These are phyloP conservation scores for Chenopodium album DNA, from an alignment of 148 eudicot species.

Conservation along the genomic window DNA sequence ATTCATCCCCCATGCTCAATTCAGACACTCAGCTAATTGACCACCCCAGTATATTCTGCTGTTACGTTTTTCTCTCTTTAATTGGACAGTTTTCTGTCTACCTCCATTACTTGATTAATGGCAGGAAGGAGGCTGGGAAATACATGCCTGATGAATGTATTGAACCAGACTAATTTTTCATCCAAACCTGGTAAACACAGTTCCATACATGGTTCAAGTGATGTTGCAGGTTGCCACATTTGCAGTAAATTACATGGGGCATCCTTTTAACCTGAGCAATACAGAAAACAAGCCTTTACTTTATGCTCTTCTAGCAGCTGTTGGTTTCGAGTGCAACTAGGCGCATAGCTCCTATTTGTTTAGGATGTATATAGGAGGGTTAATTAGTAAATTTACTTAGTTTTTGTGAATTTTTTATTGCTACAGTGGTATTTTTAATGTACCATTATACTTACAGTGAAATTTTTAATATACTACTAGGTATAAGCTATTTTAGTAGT, in stretches of 20 bases:
- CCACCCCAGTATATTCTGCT: constrained; percentile 83
- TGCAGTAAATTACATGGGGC: constrained; percentile 97
- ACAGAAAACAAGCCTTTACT: constrained; percentile 70
- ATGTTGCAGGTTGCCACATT: constrained; percentile 98
- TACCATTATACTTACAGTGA: too few species aligned
- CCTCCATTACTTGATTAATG: constrained; percentile 58
- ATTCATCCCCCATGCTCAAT: constrained; percentile 87
- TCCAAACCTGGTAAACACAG: constrained; percentile 84
- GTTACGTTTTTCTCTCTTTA: constrained; percentile 72
- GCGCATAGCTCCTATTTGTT: too few species aligned
- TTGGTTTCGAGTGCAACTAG: constrained; percentile 36
- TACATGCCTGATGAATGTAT: constrained; percentile 97
- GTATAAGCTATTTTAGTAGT: too few species aligned
- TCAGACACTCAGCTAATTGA: constrained; percentile 60
- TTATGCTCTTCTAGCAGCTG: constrained; percentile 65
- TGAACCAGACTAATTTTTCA: constrained; percentile 89
- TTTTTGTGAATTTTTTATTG: too few species aligned
- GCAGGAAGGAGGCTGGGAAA: constrained; percentile 72
- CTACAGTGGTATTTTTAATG: too few species aligned
- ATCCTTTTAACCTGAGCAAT: constrained; percentile 88
- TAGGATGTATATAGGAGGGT: too few species aligned
- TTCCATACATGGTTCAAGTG: constrained; percentile 85
- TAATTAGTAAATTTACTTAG: too few species aligned
- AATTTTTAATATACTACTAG: too few species aligned
- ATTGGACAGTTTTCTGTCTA: constrained; percentile 81